Base-by-base conservation (phyloP, 352 stramenopile genomes). In the Pythium plurisporium region DNA sequence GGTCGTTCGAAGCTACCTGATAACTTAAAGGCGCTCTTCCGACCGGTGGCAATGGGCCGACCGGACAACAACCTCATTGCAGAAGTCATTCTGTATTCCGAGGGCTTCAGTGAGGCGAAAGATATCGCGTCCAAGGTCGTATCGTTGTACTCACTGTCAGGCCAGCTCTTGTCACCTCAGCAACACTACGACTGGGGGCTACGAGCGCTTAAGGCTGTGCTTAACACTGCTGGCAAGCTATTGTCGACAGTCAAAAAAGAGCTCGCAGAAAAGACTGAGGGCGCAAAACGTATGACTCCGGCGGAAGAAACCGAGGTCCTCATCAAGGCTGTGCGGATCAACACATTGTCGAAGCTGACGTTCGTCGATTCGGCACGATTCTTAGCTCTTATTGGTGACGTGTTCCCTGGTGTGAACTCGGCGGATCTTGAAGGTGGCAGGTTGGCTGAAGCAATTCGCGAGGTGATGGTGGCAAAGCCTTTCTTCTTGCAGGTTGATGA, bases 141-240 rank as follows among this genome's bases (percentile, higher is more conserved):
- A 11, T 78, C 99, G 59, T 79, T 99, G 12, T 99, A 99, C 69
- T 94, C 98, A 37, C 71, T 99, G 25, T 99, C 96, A 55, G 82
- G 98, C 67, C 86, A 98, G 42, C 95, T 98, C 66, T 89, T 99
- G 42, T 99, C 96, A 2, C 96, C 96, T 55, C 98, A 99, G 62
- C 87, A 86, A 17, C 98, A 99, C 72, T 99, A 99, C 73, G 98
- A 99, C 68, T 99, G 99, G 72, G 97, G 98, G 3, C 86, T 99
- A 42, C 93, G 98, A 59, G 97, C 98, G 4, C 73, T 99, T 44
- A 99, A 99, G 79, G 99, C 94, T 48, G 92, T 99, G 31, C 81
- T 99, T 3, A 91, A 99, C 1, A 98, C 94, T 60, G 98, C 97
- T 31, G 98, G 98, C n/a, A 97, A 97, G 55, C 72, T 98, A 1